Conservation (phyloP, 768 basidiomycete genomes). For the Kwoniella sp. region DNA sequence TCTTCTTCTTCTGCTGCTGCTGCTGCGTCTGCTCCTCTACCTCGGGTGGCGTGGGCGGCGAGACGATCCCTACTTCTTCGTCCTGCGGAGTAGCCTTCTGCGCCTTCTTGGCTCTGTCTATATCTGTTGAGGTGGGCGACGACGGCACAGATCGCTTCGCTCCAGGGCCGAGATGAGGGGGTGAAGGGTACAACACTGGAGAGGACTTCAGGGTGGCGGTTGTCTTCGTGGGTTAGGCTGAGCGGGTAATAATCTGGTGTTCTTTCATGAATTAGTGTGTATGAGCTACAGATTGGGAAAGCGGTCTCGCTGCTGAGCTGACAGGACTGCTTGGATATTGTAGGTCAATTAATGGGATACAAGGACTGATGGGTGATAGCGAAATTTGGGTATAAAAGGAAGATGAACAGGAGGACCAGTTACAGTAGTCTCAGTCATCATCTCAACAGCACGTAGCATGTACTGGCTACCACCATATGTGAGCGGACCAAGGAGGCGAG, state of each 20-base stretch:
- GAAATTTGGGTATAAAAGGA: neutral
- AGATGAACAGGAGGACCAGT: neutral
- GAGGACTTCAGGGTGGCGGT: conserved; percentile 29
- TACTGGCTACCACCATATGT: too few relatives aligned
- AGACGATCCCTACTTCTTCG: neutral
- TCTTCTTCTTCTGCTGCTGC: conserved; percentile 24
- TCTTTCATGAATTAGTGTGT: too few relatives aligned
- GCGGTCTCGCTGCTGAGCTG: neutral
- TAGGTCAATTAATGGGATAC: neutral
- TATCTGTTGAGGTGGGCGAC: neutral
- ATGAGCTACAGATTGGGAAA: neutral
- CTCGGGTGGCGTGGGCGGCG: conserved; percentile 27
- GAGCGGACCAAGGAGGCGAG: too few relatives aligned
- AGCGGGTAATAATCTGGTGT: too few relatives aligned
- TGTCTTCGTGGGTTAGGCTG: neutral
- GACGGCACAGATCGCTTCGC: neutral
- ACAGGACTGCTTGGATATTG: neutral
- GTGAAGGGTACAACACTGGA: neutral
- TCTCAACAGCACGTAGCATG: too few relatives aligned
- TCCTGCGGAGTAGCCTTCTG: neutral
- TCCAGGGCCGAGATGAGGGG: neutral
- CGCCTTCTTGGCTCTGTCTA: neutral
- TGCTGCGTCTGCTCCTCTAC: conserved; percentile 6
- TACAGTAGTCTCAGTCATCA: neutral
- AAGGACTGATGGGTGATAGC: neutral